These are phyloP conservation scores for Wickerhamomyces pijperi DNA, from an alignment of 805 yeast species.

Conservation along the genomic window DNA sequence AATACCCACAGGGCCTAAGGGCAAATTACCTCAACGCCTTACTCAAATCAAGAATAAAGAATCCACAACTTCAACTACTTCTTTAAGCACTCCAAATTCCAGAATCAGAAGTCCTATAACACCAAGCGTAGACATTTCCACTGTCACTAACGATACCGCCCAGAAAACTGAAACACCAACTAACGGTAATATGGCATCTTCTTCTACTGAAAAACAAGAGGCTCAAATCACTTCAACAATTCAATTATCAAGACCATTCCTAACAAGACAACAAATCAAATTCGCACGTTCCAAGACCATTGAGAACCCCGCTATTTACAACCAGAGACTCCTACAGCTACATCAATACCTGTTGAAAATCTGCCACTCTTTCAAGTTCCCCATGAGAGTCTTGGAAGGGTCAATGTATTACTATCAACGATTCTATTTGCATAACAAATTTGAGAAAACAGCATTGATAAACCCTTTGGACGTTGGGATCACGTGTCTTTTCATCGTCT, in stretches of 20 bases:
- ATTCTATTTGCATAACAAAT: slow-evolving; percentile 52
- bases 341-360: slow-evolving; percentile 44
- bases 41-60: too few species aligned
- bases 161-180: too few species aligned
- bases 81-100: too few species aligned
- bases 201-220: background rate
- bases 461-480: slow-evolving; percentile 50
- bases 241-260: slow-evolving; percentile 49
- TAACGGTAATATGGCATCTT: background rate
- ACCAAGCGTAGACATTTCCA: too few species aligned
- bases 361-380: slow-evolving; percentile 47
- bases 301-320: slow-evolving; percentile 35
- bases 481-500: slow-evolving; percentile 58
- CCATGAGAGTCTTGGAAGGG: slow-evolving; percentile 57
- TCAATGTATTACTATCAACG: slow-evolving; percentile 68
- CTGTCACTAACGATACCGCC: background rate
- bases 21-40: too few species aligned
- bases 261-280: slow-evolving; percentile 42
- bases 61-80: too few species aligned
- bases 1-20: background rate
- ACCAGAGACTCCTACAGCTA: slow-evolving; percentile 41
- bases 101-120: background rate
- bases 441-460: slow-evolving; percentile 31
- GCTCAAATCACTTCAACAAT: slow-evolving; percentile 14
- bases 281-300: slow-evolving; percentile 42